Evolutionary conservation across 2,329 filamentous ascomycete genomes (phyloP), one percentile per base, ranked within the genome.

Genomic region (Hypoxylon sp.): DNA sequence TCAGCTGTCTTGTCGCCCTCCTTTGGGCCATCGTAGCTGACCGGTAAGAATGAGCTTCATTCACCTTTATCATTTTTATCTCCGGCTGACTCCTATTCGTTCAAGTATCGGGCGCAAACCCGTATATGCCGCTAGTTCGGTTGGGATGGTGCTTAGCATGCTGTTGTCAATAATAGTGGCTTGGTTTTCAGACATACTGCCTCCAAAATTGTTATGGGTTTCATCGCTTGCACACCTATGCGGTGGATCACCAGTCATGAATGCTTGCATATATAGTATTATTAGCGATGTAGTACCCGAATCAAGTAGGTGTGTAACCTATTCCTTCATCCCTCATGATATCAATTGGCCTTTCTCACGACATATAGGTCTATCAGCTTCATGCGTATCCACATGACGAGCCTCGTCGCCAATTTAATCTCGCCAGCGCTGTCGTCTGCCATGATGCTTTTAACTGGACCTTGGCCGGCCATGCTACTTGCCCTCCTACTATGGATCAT

Each of bases 1-100:
- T 80, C 60, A 76, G 76, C 46, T 70, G 80, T 56, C 44, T 79
- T n/a, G 74, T 74, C 1, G 78, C 80, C 0, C 70, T 82, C 48
- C 76, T 80, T 1, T 83, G 81, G 76, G 80, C 80, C 11, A 72
- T 81, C 4, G 73, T 79, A 2, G 80, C 79, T 8, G 81, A 82
- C 71, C 77, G 76, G 76, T 79, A 59, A 67, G 76, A 39, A n/a
- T 22, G 5, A 31, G 10, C 10, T 24, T 24, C 33, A 5, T 50
- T 13, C 19, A 35, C 11, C 24, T 33, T 35, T 31, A 9, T 6
- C 10, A 2, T 22, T 13, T 24, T 24, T 17, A 29, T 33, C 22
- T 22, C 19, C 11, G 31, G 17, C 35, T 58, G 19, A 68, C 44
- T 51, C 11, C 39, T 14, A 14, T 17, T 51, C 42, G 24, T 22